Evolutionary conservation across 1,284 basidiomycete species (phyloP), one percentile per base, ranked within the genome.

Genomic region (Microbotryum violaceum): DNA sequence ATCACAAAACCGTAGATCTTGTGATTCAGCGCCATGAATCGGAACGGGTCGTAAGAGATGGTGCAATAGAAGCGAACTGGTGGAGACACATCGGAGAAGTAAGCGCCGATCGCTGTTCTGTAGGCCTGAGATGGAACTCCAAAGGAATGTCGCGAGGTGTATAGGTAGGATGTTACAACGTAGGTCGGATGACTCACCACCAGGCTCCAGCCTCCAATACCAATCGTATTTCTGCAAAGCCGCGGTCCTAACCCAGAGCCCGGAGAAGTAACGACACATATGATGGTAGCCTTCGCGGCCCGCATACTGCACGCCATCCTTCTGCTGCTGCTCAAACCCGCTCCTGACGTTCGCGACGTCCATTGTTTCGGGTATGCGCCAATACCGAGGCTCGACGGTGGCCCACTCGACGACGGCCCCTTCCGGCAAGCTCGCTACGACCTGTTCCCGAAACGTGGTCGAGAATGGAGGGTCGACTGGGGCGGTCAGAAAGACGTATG

Each of bases 151-250:
- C 4, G 21, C 29, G 29, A 31, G 29, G 29, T 31, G 29, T 31
- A 31, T 8, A 52, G 29, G 6, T 33, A 20, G 29, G 53, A 52
- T 52, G 50, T 12, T 23, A 52, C 21, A n/a, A 20, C 25, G 9
- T 14, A 53, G 33, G 14, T n/a, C 21, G 23, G 7, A 31, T 29
- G 2, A 66, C 64, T 70, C 58, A 68, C 75, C 74, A 10, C 70
- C 70, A n/a, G 76, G 76, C 64, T 77, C 76, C 23, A 77, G 71
- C 9, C 76, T 66, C 76, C 76, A 77, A 56, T 75, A 77, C 70
- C 74, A 77, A 55, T 76, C 73, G 56, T 75, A 74, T 60, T 76
- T 71, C 25, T 58, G 54, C 25, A 71, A 56, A 21, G 65, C 23
- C 25, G 59, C 60, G 21, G 70, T 64, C 27, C 62, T 33, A 20